phyloP scores from a whole-genome alignment of 2,329 filamentous ascomycete species.

The Talaromyces sp. region DNA sequence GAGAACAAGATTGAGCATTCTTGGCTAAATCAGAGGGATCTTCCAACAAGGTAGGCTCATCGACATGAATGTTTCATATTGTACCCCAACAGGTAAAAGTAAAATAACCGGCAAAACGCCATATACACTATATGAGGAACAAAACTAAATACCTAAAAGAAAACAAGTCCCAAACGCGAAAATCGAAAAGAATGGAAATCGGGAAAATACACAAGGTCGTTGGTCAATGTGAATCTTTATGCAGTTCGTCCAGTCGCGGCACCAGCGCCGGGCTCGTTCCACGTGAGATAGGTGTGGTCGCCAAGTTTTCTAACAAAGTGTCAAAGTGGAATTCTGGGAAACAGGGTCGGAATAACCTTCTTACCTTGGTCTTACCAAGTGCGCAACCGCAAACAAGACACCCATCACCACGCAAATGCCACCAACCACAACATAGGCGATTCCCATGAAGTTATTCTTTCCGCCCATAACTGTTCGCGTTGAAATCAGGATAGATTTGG shows the following conservation, averaged over 20 bases:
- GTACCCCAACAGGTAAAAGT: background rate
- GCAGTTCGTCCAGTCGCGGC: constrained; percentile 46
- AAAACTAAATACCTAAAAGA: background rate
- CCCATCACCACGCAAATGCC: constrained; percentile 89
- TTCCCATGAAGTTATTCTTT: constrained; percentile 91
- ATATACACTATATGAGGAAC: background rate
- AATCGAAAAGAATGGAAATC: background rate
- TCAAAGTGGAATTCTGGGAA: background rate
- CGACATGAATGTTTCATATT: background rate
- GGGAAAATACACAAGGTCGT: background rate
- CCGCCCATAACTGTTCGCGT: constrained; percentile 91
- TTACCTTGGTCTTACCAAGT: constrained; percentile 84
- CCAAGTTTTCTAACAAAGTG: constrained; percentile 73
- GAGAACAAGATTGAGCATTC: background rate
- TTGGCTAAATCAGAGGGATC: background rate
- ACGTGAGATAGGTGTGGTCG: constrained; percentile 94
- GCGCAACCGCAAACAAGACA: constrained; percentile 79
- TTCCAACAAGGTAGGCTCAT: background rate
- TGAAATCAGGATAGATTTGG: constrained; percentile 83
- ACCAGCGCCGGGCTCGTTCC: constrained; percentile 68
- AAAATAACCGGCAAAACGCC: constrained; percentile 2
- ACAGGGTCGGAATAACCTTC: background rate
- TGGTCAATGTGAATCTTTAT: constrained; percentile 1
- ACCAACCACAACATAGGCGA: constrained; percentile 90
- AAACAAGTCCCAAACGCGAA: background rate